phyloP scores from a whole-genome alignment of 345 rosid species.

The Sisymbrium irio region DNA sequence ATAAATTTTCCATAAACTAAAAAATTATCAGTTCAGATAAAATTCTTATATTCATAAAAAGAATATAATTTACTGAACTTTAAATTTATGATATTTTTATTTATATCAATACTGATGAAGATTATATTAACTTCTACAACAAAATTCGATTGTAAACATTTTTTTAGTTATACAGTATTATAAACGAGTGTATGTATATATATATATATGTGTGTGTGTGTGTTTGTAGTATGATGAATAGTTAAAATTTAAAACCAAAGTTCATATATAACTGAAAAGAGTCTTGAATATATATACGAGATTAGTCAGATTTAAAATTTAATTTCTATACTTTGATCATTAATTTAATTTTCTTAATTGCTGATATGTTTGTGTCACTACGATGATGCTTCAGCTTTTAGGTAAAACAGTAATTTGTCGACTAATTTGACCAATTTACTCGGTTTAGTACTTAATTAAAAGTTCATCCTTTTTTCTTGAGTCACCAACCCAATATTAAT shows the following conservation, averaged over 20 bases:
- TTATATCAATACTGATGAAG: too few relatives aligned
- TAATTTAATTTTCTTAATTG: background rate
- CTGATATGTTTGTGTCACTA: background rate
- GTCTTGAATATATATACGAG: background rate
- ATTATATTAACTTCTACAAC: too few relatives aligned
- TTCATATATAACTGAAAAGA: background rate
- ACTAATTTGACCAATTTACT: slow-evolving; percentile 24
- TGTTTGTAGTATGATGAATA: background rate
- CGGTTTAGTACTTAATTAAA: background rate
- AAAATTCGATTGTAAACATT: too few relatives aligned
- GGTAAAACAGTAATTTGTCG: slow-evolving; percentile 25
- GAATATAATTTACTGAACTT: too few relatives aligned
- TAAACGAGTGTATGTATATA: too few relatives aligned
- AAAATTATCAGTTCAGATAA: too few relatives aligned
- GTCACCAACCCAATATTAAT: slow-evolving; percentile 30
- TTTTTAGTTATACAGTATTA: too few relatives aligned
- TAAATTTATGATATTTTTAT: too few relatives aligned
- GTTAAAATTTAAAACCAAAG: background rate
- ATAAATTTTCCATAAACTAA: background rate
- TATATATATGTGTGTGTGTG: too few relatives aligned
- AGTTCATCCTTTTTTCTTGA: background rate
- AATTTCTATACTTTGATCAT: background rate
- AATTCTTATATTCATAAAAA: too few relatives aligned
- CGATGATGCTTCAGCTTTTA: background rate
- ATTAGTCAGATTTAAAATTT: background rate